These are phyloP conservation scores for Ogataea neopini DNA, from an alignment of 805 yeast species.

Conservation along the genomic window DNA sequence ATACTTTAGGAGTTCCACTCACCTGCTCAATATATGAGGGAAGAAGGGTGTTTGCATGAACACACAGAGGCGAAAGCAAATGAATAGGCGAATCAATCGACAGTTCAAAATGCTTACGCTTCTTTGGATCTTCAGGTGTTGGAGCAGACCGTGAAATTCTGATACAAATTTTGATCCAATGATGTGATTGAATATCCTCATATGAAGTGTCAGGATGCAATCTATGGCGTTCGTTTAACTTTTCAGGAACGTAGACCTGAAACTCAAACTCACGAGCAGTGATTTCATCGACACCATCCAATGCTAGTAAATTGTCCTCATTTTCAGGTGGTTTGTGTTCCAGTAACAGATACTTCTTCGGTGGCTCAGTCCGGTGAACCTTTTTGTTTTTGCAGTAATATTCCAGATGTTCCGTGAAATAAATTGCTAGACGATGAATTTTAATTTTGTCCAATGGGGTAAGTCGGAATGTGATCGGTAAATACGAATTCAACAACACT, in stretches of 20 bases:
- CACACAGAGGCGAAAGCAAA: conserved; percentile 71
- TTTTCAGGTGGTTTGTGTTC: conserved; percentile 72
- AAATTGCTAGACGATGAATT: conserved; percentile 81
- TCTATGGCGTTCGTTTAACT: conserved; percentile 52
- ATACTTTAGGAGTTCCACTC: conserved; percentile 10
- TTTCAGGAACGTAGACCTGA: conserved; percentile 80
- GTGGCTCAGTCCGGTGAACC: conserved; percentile 91
- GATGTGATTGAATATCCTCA: conserved; percentile 81
- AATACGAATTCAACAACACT: conserved; percentile 75
- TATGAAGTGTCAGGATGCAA: conserved; percentile 87
- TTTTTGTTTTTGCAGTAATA: conserved; percentile 83
- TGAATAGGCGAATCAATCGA: conserved; percentile 94
- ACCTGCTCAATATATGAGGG: conserved; percentile 60
- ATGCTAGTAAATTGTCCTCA: conserved; percentile 47
- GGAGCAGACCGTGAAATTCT: conserved; percentile 72
- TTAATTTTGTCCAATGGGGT: conserved; percentile 87
- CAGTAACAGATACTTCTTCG: conserved; percentile 72
- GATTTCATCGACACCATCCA: conserved; percentile 47
- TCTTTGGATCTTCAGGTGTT: conserved; percentile 42
- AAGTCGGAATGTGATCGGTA: conserved; percentile 82
- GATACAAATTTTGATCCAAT: conserved; percentile 91
- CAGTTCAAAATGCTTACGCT: conserved; percentile 90
- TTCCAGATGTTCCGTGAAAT: conserved; percentile 85
- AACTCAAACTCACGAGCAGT: conserved; percentile 81
- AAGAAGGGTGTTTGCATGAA: conserved; percentile 74